Evolutionary conservation across 2,329 filamentous ascomycete genomes (phyloP).

Genomic region (Torrubiellomyces zombiae): DNA sequence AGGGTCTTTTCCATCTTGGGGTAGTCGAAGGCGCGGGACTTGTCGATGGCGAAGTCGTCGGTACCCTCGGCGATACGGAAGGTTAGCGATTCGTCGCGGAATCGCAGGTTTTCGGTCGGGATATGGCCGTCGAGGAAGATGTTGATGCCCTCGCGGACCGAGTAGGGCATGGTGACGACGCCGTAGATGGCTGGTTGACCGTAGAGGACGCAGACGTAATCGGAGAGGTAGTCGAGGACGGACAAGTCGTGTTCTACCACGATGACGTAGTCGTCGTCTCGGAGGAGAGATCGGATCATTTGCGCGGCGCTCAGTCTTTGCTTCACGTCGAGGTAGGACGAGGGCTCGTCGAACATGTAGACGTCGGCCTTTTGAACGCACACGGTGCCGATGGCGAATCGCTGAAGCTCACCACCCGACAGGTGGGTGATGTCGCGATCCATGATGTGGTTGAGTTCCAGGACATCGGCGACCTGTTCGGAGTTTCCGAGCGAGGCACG

Average conservation of each 20-base stretch:
- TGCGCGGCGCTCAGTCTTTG: slow-evolving; percentile 86
- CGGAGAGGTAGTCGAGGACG: slow-evolving; percentile 93
- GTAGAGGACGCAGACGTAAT: slow-evolving; percentile 96
- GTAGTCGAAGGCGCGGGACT: slow-evolving; percentile 71
- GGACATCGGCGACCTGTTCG: slow-evolving; percentile 63
- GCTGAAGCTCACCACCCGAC: slow-evolving; percentile 94
- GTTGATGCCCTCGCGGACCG: slow-evolving; percentile 97
- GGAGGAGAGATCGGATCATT: slow-evolving; percentile 80
- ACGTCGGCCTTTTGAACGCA: slow-evolving; percentile 94
- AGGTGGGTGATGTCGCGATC: slow-evolving; percentile 81
- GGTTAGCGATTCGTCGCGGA: slow-evolving; percentile 90
- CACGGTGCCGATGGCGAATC: slow-evolving; percentile 91
- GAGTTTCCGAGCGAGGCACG: slow-evolving; percentile 64
- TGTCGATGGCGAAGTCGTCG: slow-evolving; percentile 77
- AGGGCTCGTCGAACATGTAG: slow-evolving; percentile 99
- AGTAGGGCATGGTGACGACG: slow-evolving; percentile 90
- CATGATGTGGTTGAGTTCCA: slow-evolving; percentile 78
- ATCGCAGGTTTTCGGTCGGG: slow-evolving; percentile 93
- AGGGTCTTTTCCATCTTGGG: slow-evolving; percentile 87
- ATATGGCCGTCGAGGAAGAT: slow-evolving; percentile 98
- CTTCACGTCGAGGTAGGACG: slow-evolving; percentile 98
- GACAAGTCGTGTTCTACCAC: slow-evolving; percentile 99
- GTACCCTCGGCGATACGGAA: slow-evolving; percentile 85
- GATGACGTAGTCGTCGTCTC: slow-evolving; percentile 87
- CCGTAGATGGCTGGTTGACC: slow-evolving; percentile 91